Evolutionary conservation across 2,329 filamentous ascomycete species (phyloP).

Genomic region (Arachnomyces sp.): DNA sequence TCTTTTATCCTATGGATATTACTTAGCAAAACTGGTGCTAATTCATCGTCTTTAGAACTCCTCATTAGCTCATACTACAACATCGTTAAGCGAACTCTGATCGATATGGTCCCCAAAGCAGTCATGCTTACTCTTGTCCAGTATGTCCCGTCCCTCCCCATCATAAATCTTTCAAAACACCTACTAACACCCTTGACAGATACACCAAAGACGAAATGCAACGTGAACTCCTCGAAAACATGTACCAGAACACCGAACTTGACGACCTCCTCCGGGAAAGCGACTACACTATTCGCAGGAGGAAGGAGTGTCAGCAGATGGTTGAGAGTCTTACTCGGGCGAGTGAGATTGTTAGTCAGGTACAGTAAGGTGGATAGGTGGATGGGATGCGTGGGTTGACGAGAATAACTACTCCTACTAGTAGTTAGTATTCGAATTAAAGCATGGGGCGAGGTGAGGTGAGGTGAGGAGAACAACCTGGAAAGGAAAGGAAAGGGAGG

Average conservation of each 20-base stretch:
- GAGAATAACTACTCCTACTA: background rate
- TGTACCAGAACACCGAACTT: slow-evolving; percentile 85
- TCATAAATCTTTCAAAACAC: slow-evolving; percentile 1
- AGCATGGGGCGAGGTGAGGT: too few relatives aligned
- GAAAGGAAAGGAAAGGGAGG: too few relatives aligned
- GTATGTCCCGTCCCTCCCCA: slow-evolving; percentile 49
- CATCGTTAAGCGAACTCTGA: slow-evolving; percentile 97
- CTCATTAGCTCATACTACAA: slow-evolving; percentile 96
- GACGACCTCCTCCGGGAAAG: slow-evolving; percentile 96
- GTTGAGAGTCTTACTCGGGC: slow-evolving; percentile 85
- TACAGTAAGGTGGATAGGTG: slow-evolving; percentile 39
- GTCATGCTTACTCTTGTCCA: slow-evolving; percentile 96
- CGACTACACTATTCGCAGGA: slow-evolving; percentile 86
- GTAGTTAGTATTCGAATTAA: too few relatives aligned
- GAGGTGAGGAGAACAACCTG: too few relatives aligned
- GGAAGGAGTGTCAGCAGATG: slow-evolving; percentile 99
- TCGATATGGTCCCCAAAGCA: slow-evolving; percentile 98
- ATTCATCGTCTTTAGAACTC: slow-evolving; percentile 54
- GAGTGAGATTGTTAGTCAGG: slow-evolving; percentile 87
- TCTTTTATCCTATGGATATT: background rate
- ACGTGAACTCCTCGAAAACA: slow-evolving; percentile 87
- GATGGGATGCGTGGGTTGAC: background rate
- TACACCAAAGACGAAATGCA: slow-evolving; percentile 99
- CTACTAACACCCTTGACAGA: slow-evolving; percentile 37
- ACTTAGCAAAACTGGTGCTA: slow-evolving; percentile 3